A percentile compares a stretch with the other conserved stretches of the same genome.
Conservation (phyloP, 225 moss, liverwort and hornwort species). For the Neckera pumila region DNA sequence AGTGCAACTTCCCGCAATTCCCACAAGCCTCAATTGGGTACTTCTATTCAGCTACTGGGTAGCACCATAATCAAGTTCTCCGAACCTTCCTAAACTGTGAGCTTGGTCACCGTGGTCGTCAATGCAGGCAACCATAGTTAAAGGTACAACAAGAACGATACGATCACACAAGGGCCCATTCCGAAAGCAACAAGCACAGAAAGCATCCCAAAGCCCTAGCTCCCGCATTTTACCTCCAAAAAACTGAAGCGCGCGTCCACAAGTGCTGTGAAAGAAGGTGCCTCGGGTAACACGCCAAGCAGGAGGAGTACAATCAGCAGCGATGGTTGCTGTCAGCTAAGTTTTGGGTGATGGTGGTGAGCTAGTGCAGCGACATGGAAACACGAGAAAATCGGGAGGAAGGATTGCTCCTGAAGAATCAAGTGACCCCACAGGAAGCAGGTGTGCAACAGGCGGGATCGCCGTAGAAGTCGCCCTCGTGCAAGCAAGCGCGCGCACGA, state of each 20-base stretch:
- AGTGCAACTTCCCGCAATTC: neutral
- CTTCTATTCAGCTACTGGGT: neutral
- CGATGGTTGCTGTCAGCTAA: neutral
- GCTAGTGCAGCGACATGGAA: neutral
- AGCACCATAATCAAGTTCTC: neutral
- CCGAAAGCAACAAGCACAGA: neutral
- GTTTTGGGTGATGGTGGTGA: neutral
- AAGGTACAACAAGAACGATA: neutral
- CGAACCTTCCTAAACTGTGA: neutral
- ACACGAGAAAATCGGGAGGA: neutral
- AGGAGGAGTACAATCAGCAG: neutral
- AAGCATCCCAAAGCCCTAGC: neutral
- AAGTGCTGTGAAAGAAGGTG: neutral
- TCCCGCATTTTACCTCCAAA: neutral
- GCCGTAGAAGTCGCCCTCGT: neutral
- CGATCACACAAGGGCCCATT: neutral
- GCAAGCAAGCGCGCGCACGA: neutral
- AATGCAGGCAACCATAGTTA: neutral
- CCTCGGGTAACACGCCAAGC: neutral
- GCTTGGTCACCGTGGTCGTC: neutral
- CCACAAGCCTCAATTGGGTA: neutral
- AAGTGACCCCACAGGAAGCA: neutral
- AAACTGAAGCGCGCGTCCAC: neutral
- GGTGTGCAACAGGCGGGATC: neutral
- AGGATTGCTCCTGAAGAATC: neutral